Evolutionary conservation across 495 filamentous ascomycete genomes (phyloP), one percentile per base, ranked within the genome.

Genomic region (Durotheca rogersii): DNA sequence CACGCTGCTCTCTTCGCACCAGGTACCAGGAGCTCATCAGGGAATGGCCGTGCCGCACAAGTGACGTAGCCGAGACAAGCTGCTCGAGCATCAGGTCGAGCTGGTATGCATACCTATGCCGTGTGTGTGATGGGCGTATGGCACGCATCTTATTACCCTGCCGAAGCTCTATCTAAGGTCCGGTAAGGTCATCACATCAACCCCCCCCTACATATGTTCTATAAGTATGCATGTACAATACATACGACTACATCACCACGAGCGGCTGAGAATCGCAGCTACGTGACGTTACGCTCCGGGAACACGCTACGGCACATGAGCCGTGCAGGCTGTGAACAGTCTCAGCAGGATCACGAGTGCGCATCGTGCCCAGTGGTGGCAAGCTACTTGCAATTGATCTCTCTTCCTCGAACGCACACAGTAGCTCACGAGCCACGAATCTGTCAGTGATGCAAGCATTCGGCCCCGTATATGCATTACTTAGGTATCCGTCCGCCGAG

Each of bases 31-130:
- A 46, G 40, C 41, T 33, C 35, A 10, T 53, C 31, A 18, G 49
- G 45, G 56, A 44, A 46, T 50, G 39, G 30, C 56, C 44, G 50
- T 47, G 56, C 56, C 56, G 51, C 50, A 49, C 7, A 50, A 53
- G 56, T 59, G 50, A 59, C 56, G 56, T 59, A 59, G 45, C 36
- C 37, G 45, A 50, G 34, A 53, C 50, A 59, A 50, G n/a, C 49
- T 49, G 50, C 50, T 38, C 50, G 49, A n/a, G n/a, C n/a, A n/a
- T 59, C 56, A 59, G 53, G 35, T 15, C 29, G 35, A 41, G 47
- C 33, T 49, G n/a, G 53, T 47, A 14, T 52, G 9, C 23, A 9
- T 27, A 9, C 9, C 4, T 27, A 27, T n/a, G n/a, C n/a, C 25
- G 17, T 36, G 23, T 27, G 37, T 32, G 42, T 25, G 27, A 42